phyloP scores from a whole-genome alignment of 768 basidiomycete species.

The Lentinula lateritia region DNA sequence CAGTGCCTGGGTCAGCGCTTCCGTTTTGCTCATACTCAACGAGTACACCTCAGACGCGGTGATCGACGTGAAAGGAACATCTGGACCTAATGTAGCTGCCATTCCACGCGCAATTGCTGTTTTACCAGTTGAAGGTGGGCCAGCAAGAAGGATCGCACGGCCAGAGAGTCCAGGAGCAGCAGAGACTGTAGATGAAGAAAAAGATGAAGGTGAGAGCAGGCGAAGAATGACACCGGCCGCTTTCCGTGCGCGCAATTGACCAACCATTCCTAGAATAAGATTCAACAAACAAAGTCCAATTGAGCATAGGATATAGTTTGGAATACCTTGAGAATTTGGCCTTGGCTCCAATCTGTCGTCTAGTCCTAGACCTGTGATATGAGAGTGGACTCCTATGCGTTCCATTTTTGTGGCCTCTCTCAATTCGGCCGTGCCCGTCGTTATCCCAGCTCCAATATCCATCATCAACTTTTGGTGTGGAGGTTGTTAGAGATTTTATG shows the following conservation, averaged over 20 bases:
- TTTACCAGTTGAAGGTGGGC: conserved; percentile 95
- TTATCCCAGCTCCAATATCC: conserved; percentile 48
- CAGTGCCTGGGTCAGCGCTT: conserved; percentile 95
- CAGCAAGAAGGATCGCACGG: conserved; percentile 93
- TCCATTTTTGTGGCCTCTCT: conserved; percentile 91
- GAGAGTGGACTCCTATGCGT: conserved; percentile 90
- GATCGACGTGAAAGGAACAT: conserved; percentile 98
- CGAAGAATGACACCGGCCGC: conserved; percentile 96
- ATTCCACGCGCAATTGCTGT: conserved; percentile 99
- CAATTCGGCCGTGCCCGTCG: conserved; percentile 72
- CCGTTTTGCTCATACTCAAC: conserved; percentile 96
- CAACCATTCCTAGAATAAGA: conserved; percentile 75
- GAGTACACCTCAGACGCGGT: conserved; percentile 98
- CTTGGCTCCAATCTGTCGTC: conserved; percentile 91
- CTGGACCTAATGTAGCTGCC: conserved; percentile 90
- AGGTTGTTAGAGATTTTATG: neutral
- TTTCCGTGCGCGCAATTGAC: conserved; percentile 92
- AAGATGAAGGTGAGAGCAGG: conserved; percentile 56
- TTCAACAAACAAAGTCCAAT: neutral
- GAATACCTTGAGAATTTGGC: conserved; percentile 55
- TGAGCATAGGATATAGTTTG: neutral
- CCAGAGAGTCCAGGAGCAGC: conserved; percentile 87
- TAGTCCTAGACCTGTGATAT: conserved; percentile 92
- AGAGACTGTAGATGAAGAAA: neutral
- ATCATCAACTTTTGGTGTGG: neutral